Base-by-base conservation (phyloP, 768 basidiomycete species). In the Leccinum subgranulosum region DNA sequence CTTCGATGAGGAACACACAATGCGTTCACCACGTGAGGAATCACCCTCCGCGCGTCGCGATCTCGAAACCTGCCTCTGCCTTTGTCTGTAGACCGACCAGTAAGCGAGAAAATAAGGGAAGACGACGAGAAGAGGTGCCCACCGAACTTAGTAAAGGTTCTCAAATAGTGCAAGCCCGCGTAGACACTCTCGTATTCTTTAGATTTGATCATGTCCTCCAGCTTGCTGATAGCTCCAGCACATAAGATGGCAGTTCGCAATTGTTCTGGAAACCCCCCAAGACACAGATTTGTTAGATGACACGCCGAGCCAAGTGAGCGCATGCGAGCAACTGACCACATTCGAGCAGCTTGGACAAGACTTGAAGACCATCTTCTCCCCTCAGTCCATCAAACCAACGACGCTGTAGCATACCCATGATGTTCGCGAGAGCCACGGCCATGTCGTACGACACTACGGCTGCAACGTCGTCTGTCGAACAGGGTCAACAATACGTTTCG, bases 301-400 rank as follows among this genome's bases (percentile, higher is more conserved):
- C 23, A 23, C 23, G 23, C 23, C 23, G 2, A 23, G 23, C 23
- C 23, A 3, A 23, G 23, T 23, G 23, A 23, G 23, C 23, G 23
- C 23, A 23, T 23, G 23, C 23, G 23, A 43, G 12, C 15, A 3
- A 60, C 69, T 58, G 36, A 70, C 69, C 65, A 49, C 66, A 57
- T 12, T 57, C 61, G 6, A 71, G 46, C 3, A 71, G n/a, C 28
- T 57, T 47, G 7, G 55, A 55, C 4, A 70, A 43, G n/a, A 62
- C 61, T 28, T 55, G 57, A 1, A 70, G 54, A 21, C 65, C 65
- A 27, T 70, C 69, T 60, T 69, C 69, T 34, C 67, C 67, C 1
- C 53, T 57, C n/a, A 59, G 11, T 10, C 61, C 68, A 19, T 71
- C 69, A 17, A 71, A 70, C 67, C 69, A 67, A 43, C 67, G 60